A percentile compares a stretch with the other conserved stretches of the same genome.
Evolutionary conservation across 2,329 filamentous ascomycete species (phyloP).

Genomic region (Chaetomium olivaceum): DNA sequence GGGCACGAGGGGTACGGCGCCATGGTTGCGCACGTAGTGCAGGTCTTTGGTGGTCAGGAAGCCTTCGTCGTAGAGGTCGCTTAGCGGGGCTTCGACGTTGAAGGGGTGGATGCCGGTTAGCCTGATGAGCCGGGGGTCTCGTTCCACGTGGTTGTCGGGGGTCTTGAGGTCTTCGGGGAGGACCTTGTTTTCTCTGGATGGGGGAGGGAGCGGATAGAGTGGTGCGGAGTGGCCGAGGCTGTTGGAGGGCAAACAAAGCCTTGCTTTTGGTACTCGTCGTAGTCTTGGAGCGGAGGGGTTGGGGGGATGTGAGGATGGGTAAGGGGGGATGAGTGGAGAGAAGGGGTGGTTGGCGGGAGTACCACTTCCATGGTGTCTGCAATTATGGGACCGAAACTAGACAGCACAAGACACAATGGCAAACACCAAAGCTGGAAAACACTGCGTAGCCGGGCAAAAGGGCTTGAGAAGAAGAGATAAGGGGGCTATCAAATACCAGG

Average conservation of each 20-base stretch:
- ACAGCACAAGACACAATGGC: neutral
- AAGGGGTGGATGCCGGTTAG: conserved; percentile 89
- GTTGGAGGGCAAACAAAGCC: neutral
- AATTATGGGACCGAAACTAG: neutral
- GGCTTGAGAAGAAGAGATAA: neutral
- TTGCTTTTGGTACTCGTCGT: conserved; percentile 17
- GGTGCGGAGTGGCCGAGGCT: conserved; percentile 18
- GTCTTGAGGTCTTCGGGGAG: conserved; percentile 78
- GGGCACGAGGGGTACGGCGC: conserved; percentile 72
- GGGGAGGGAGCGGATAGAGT: conserved; percentile 68
- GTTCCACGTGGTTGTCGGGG: conserved; percentile 76
- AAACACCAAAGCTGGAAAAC: neutral
- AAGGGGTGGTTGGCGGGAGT: conserved; percentile 4
- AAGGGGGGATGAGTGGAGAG: neutral
- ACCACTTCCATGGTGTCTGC: conserved; percentile 16
- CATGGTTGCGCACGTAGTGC: conserved; percentile 92
- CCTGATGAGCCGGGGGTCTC: conserved; percentile 79
- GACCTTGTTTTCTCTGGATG: conserved; percentile 59
- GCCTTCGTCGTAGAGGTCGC: conserved; percentile 72
- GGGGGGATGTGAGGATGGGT: conserved; percentile 5
- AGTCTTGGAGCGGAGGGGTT: conserved; percentile 19
- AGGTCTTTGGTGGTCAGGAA: conserved; percentile 86
- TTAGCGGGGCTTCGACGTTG: conserved; percentile 84
- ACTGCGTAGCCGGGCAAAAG: neutral
- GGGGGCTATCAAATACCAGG: neutral